Conservation (phyloP, 176 grass and related monocot genomes). For the Ensete glaucum region DNA sequence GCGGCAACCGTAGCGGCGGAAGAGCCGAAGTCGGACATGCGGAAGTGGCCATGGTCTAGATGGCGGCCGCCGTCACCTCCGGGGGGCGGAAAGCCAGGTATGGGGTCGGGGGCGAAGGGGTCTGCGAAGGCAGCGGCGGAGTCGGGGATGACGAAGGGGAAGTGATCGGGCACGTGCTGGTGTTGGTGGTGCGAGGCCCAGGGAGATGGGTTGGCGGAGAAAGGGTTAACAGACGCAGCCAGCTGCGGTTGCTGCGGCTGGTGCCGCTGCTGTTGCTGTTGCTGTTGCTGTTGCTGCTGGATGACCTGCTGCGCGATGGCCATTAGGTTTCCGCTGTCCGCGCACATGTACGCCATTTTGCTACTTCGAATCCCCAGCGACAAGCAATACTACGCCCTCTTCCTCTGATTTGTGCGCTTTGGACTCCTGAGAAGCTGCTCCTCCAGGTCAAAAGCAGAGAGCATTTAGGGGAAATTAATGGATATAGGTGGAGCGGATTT, state of each 20-base stretch:
- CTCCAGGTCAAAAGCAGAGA: background rate
- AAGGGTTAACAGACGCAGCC: slow-evolving; percentile 30
- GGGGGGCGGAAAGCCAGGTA: background rate
- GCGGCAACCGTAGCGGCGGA: slow-evolving; percentile 30
- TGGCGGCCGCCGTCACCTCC: background rate
- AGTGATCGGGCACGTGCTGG: slow-evolving; percentile 27
- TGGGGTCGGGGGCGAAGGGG: slow-evolving; percentile 12
- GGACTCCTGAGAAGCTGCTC: background rate
- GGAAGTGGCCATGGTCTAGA: slow-evolving; percentile 11
- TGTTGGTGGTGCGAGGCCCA: slow-evolving; percentile 18
- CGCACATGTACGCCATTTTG: slow-evolving; percentile 89
- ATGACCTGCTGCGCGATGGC: slow-evolving; percentile 99
- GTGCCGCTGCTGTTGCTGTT: slow-evolving; percentile 55
- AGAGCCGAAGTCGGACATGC: slow-evolving; percentile 31
- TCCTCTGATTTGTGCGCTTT: background rate
- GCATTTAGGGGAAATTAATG: background rate
- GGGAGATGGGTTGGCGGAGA: slow-evolving; percentile 6
- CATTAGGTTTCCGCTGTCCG: slow-evolving; percentile 99
- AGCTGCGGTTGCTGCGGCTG: slow-evolving; percentile 26
- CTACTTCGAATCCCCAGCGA: background rate
- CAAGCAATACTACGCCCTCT: background rate
- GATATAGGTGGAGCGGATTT: background rate
- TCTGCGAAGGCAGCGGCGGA: slow-evolving; percentile 5
- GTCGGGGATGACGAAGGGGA: slow-evolving; percentile 22
- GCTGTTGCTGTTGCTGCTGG: slow-evolving; percentile 63